These are phyloP conservation scores for Rhizopogon rudus DNA, from an alignment of 768 basidiomycete genomes.

Conservation along the genomic window DNA sequence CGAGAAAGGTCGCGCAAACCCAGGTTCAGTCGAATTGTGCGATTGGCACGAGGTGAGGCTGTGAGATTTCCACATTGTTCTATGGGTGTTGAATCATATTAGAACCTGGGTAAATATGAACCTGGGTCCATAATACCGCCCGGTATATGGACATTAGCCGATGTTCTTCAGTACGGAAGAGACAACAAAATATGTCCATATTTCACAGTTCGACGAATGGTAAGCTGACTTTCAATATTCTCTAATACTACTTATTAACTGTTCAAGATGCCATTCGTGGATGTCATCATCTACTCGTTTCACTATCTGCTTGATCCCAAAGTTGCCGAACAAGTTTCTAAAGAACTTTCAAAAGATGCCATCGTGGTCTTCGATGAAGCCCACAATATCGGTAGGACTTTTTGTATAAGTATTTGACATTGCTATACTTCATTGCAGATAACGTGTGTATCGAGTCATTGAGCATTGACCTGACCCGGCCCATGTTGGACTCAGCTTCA, in stretches of 20 bases:
- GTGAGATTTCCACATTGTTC: neutral
- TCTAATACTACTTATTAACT: conserved; percentile 4
- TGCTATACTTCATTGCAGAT: conserved; percentile 40
- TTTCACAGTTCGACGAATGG: conserved; percentile 95
- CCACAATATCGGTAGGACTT: conserved; percentile 84
- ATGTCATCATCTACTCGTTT: conserved; percentile 97
- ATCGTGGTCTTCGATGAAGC: conserved; percentile 99
- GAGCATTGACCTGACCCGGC: conserved; percentile 93
- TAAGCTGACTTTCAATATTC: conserved; percentile 28
- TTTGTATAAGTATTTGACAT: neutral
- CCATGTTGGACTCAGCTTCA: conserved; percentile 94
- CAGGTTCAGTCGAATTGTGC: conserved; percentile 88
- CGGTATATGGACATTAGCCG: conserved; percentile 93
- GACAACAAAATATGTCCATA: conserved; percentile 90
- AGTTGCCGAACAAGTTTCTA: conserved; percentile 98
- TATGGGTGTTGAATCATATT: conserved; percentile 3
- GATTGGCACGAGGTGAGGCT: conserved; percentile 89
- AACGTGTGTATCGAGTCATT: conserved; percentile 99
- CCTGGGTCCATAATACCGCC: conserved; percentile 76
- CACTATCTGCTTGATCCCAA: conserved; percentile 98
- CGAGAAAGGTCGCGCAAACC: conserved; percentile 79
- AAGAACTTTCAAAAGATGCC: conserved; percentile 94
- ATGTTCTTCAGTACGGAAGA: conserved; percentile 83
- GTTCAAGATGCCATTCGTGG: conserved; percentile 88
- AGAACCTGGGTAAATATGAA: conserved; percentile 84